Evolutionary conservation across 345 rosid genomes (phyloP).

Genomic region (Eucalyptus curtisii): DNA sequence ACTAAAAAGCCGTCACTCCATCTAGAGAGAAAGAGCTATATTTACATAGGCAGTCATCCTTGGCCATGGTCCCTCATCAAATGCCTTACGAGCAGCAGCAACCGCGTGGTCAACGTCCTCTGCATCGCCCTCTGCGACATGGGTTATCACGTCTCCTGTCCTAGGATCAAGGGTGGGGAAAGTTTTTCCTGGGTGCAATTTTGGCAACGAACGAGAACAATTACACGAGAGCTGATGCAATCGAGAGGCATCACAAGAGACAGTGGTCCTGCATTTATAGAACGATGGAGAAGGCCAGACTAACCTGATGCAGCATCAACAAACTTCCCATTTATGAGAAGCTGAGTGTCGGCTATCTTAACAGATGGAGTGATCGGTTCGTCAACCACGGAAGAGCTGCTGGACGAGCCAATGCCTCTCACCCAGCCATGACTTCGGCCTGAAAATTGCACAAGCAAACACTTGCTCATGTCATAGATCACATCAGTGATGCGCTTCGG

Average conservation of each 20-base stretch:
- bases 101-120: constrained; percentile 86
- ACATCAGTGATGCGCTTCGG: background rate
- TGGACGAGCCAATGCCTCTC: constrained; percentile 29
- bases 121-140: constrained; percentile 81
- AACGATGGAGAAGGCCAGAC: background rate
- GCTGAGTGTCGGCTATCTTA: constrained; percentile 43
- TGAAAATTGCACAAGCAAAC: background rate
- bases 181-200: constrained; percentile 27
- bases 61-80: constrained; percentile 99
- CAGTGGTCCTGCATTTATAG: background rate
- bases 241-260: background rate
- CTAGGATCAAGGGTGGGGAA: constrained; percentile 86
- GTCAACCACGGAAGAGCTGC: constrained; percentile 39
- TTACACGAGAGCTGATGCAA: background rate
- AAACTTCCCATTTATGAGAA: constrained; percentile 66
- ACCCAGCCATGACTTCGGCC: constrained; percentile 17
- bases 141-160: constrained; percentile 75
- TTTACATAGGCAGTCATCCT: constrained; percentile 82
- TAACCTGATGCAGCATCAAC: constrained; percentile 87
- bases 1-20: background rate
- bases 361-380: constrained; percentile 56
- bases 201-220: background rate
- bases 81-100: constrained; percentile 86
- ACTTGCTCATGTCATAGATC: background rate
- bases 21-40: background rate